Evolutionary conservation across 176 grass and related monocot species (phyloP), one percentile per base, ranked within the genome.

Genomic region (Coix lacrymajobi): DNA sequence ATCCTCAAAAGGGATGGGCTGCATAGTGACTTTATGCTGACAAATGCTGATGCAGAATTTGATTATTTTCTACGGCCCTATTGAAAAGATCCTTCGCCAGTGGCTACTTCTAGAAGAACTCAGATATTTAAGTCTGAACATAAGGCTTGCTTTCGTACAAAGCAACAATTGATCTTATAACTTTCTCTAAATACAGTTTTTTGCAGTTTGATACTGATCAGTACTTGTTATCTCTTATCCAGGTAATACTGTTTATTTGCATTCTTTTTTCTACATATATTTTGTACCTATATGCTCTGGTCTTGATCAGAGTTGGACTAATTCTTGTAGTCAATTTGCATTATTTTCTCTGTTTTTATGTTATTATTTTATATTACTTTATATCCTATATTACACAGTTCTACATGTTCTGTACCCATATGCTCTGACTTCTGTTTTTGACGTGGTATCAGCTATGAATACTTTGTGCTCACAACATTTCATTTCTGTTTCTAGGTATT

Each of bases 61-160:
- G 84, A 86, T 94, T 77, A 82, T 84, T 78, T 73, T 91, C 51
- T 91, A 84, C 61, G 81, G 86, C 16, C 95, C 92, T 36, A 84
- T 94, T 79, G 92, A 97, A 86, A 97, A 86, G 92, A 94, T 91
- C 81, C 84, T 69, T 92, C 90, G 4, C 86, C 90, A 36, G 44
- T 67, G 46, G 79, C 80, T 84, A 85, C 85, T 62, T 90, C 88
- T n/a, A 85, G 69, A 89, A 92, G 64, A 79, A 81, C 12, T 44
- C 41, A 44, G 14, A 12, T 91, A 90, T 83, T 75, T 32, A 90
- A 83, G 79, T 88, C 71, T 54, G 82, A 82, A 71, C 79, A 85
- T 75, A 97, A 70, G 85, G 78, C 66, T 85, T 82, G 75, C 89
- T 94, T 49, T 94, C 92, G 40, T 94, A 89, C 81, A 80, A 90